Base-by-base conservation (phyloP, 2,329 filamentous ascomycete genomes). In the Zalaria sp. region DNA sequence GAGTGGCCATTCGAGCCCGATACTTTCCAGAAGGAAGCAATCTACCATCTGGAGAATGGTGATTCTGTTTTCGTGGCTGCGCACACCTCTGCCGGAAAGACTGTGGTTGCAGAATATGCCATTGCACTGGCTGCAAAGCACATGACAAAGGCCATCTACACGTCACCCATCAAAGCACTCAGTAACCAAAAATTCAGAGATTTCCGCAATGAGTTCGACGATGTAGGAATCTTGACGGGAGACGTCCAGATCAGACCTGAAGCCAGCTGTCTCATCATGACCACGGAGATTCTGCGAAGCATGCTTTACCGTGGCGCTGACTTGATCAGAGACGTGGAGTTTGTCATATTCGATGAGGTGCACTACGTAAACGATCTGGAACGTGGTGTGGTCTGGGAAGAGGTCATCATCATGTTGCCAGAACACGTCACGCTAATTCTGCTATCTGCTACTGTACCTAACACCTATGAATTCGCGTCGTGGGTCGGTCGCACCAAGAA, bases 71-170 rank as follows among this genome's bases (percentile, higher is more conserved):
- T 98, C 54, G 91, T 98, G 39, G 91, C 91, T 6, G 91, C 91
- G 0, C 91, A 98, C 58, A 98, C 91, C 0, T 98, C 91, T 29
- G 91, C 91, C 25, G 91, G 91, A 43, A 98, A 98, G 67, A 98
- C 91, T 1, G 91, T 96, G 0, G 91, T 98, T 9, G 91, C 91
- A 27, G 91, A 98, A 59, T 98, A 98, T 61, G 91, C 89, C 38
- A 96, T 98, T 59, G 87, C 91, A 5, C 69, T 98, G 44, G 91
- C 91, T 27, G 81, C 86, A n/a, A 93, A 89, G 57, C 91, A 98
- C 59, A 96, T 96, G 89, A 98, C 91, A 5, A 98, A 98, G 60
- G 89, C 91, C 25, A 98, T 98, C 49, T 98, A 98, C 60, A 98
- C 91, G 0, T 96, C 91, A 0, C 91, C 91, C 0, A 98, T 98